Evolutionary conservation across 768 basidiomycete species (phyloP).

Genomic region (Erythrobasidium yunnanense): DNA sequence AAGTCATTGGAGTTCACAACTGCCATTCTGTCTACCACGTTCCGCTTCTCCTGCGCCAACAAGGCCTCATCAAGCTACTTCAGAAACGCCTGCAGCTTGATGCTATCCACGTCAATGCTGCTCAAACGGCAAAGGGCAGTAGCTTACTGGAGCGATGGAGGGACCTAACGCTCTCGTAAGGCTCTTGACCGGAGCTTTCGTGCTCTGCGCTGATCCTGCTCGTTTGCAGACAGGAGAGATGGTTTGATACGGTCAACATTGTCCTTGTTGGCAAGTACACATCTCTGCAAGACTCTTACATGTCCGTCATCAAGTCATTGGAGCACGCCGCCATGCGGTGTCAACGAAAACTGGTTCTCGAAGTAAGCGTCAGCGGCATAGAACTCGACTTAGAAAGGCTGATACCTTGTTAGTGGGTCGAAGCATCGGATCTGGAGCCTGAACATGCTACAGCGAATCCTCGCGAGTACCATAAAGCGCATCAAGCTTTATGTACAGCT

Average conservation of each 20-base stretch:
- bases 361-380: slow-evolving; percentile 48
- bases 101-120: slow-evolving; percentile 48
- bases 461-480: slow-evolving; percentile 86
- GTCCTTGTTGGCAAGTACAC: slow-evolving; percentile 97
- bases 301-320: slow-evolving; percentile 91
- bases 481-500: slow-evolving; percentile 81
- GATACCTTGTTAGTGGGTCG: slow-evolving; percentile 63
- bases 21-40: slow-evolving; percentile 96
- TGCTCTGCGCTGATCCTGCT: neutral
- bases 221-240: slow-evolving; percentile 67
- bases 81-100: slow-evolving; percentile 67
- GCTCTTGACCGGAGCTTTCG: slow-evolving; percentile 13
- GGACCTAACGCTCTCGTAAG: slow-evolving; percentile 67
- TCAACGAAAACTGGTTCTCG: slow-evolving; percentile 65
- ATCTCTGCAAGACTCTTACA: slow-evolving; percentile 91
- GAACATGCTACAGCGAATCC: slow-evolving; percentile 68
- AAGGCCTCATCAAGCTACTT: slow-evolving; percentile 81
- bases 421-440: slow-evolving; percentile 79
- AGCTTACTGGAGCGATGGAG: slow-evolving; percentile 67
- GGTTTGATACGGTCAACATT: slow-evolving; percentile 77
- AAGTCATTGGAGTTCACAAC: slow-evolving; percentile 88
- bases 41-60: slow-evolving; percentile 76
- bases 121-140: slow-evolving; percentile 54
- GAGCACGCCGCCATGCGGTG: slow-evolving; percentile 95
- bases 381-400: neutral